phyloP scores from a whole-genome alignment of 805 yeast genomes.

The Yamadazyma takamatsuzukensis region DNA sequence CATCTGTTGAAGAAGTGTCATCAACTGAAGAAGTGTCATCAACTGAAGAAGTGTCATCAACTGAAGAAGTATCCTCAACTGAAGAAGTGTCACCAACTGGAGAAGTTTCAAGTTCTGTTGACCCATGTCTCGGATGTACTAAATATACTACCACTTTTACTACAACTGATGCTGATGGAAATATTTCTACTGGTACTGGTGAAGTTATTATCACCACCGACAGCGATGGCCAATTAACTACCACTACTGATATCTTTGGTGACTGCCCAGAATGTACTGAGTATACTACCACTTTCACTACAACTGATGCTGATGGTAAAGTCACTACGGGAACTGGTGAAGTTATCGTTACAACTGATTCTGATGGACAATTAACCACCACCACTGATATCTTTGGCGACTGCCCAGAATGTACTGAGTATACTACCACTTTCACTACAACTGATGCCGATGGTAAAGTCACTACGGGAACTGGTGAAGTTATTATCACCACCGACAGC shows the following conservation, averaged over 20 bases:
- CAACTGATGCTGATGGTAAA: constrained; percentile 12
- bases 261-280: constrained; percentile 14
- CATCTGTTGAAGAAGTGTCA: too few species aligned
- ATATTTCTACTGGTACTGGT: constrained; percentile 7
- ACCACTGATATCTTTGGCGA: constrained; percentile 1
- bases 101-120: constrained; percentile 1
- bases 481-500: constrained; percentile 2
- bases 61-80: too few species aligned
- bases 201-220: constrained; percentile 13
- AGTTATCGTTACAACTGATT: constrained; percentile 14
- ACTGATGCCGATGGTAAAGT: constrained; percentile 6
- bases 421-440: constrained; percentile 10
- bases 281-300: constrained; percentile 13
- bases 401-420: constrained; percentile 14
- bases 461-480: constrained; percentile 1
- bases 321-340: constrained; percentile 12
- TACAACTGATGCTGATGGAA: constrained; percentile 6
- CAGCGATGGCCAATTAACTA: constrained; percentile 7
- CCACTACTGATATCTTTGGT: constrained; percentile 6
- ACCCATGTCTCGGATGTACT: constrained; percentile 3
- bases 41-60: too few species aligned
- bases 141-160: not conserved
- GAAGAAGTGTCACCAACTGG: too few species aligned
- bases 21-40: too few species aligned
- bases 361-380: constrained; percentile 10